These are phyloP conservation scores for Penicillium coffeae DNA, from an alignment of 495 filamentous ascomycete genomes.

Conservation along the genomic window DNA sequence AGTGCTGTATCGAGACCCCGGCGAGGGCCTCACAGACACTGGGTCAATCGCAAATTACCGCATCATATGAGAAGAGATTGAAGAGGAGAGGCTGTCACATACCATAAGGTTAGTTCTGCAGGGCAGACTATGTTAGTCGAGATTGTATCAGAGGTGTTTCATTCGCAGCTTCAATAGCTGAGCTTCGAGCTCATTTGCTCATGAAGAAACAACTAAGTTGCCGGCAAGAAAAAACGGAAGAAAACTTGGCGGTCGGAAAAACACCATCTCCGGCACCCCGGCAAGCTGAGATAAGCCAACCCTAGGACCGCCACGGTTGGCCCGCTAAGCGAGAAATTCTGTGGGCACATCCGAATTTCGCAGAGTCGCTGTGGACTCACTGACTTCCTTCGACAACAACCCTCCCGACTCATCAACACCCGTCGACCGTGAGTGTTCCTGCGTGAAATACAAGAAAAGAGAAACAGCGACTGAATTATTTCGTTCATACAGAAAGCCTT, in stretches of 20 bases:
- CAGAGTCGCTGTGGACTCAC: constrained; percentile 39
- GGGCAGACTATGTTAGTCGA: not conserved
- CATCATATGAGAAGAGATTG: constrained; percentile 59
- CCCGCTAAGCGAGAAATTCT: constrained; percentile 31
- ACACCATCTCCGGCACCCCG: constrained; percentile 2
- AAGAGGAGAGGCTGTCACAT: constrained; percentile 13
- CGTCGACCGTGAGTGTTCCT: constrained; percentile 45
- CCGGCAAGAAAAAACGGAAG: constrained; percentile 16
- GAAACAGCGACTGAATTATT: constrained; percentile 21
- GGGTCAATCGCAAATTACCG: constrained; percentile 98
- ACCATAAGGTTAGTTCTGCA: constrained; percentile 19
- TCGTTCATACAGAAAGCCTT: constrained; percentile 25
- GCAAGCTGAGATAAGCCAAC: constrained; percentile 27
- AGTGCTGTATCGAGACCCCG: constrained; percentile 71
- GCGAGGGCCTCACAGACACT: constrained; percentile 76
- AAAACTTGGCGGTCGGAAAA: constrained; percentile 14
- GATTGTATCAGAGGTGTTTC: too few relatives aligned
- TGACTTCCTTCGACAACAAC: constrained; percentile 47
- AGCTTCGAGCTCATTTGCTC: constrained; percentile 11
- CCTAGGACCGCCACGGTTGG: constrained; percentile 35
- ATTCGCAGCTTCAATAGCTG: too few relatives aligned
- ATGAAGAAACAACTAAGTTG: constrained; percentile 6
- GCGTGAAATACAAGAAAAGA: constrained; percentile 10
- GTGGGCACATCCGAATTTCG: constrained; percentile 46
- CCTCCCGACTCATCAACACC: constrained; percentile 37